These are phyloP conservation scores for Syncephalastrum sp. DNA, from an alignment of 371 early-diverging fungal genomes.

Conservation along the genomic window DNA sequence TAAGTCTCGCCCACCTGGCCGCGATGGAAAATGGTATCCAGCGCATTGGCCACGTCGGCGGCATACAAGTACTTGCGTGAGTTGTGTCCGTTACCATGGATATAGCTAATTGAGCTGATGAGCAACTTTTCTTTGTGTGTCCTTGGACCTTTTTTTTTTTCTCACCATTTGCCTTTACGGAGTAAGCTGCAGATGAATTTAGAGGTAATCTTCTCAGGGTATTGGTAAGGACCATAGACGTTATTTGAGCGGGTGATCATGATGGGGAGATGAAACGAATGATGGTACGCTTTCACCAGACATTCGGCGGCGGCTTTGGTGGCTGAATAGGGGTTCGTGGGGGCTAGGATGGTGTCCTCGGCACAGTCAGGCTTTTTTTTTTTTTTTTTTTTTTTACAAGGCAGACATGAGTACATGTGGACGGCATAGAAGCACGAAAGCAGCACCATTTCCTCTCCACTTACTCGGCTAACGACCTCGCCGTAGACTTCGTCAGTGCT, in stretches of 20 bases:
- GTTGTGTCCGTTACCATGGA: conserved; percentile 83
- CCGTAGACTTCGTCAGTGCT: conserved; percentile 92
- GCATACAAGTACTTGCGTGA: conserved; percentile 81
- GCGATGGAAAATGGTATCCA: conserved; percentile 69
- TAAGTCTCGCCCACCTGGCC: conserved; percentile 72
- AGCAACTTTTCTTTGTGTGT: conserved; percentile 7
- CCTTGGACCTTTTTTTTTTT: not conserved
- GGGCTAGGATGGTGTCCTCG: conserved; percentile 72
- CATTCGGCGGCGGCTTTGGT: conserved; percentile 91
- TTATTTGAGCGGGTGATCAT: conserved; percentile 87
- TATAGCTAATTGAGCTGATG: conserved; percentile 37
- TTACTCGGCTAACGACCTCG: conserved; percentile 61
- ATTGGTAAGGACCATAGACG: conserved; percentile 85
- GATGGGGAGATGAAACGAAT: conserved; percentile 78
- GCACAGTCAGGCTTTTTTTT: conserved; percentile 57
- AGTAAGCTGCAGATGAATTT: conserved; percentile 82
- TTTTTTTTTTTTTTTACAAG: not conserved
- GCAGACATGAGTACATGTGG: not conserved
- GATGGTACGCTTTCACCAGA: conserved; percentile 78
- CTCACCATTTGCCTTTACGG: conserved; percentile 57
- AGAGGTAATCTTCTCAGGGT: conserved; percentile 87
- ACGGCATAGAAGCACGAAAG: too few relatives aligned
- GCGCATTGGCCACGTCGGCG: conserved; percentile 74
- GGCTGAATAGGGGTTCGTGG: conserved; percentile 88
- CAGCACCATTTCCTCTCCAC: conserved; percentile 1